Evolutionary conservation across 441 rosid species (phyloP), one percentile per base, ranked within the genome.

Genomic region (Biscutella laevigata): DNA sequence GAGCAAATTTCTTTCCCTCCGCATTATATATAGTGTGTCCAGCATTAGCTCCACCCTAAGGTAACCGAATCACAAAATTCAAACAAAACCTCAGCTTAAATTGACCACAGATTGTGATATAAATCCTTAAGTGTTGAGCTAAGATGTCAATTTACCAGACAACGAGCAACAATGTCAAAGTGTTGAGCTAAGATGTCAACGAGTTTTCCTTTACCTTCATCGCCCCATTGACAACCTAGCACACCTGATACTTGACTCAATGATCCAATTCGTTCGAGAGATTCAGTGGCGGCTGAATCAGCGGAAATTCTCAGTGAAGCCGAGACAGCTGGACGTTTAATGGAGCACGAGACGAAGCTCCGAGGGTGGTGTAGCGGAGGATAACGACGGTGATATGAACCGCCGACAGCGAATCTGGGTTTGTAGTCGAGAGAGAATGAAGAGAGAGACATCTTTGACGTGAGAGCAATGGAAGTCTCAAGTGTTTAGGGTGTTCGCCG

Each of bases 11-110:
- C 77, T 83, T 85, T 8, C 96, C 98, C 60, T 85, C 94, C 3
- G 96, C 39, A 55, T 83, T 91, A 34, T 91, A 91, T 57, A 91
- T 88, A n/a, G 98, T 91, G 62, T 91, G 98, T n/a, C 98, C 98
- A 53, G 98, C 98, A 69, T 88, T 91, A 34, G 98, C 94, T 70
- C 98, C 96, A 53, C 98, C 96, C 98, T 91, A 70, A 5, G 1
- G 11, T 8, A 70, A 54, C 40, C 73, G 32, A 62, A 33, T 24
- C 29, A 48, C 8, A 56, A 30, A 45, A 15, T 20, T 36, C 24
- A n/a, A 51, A 37, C 24, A 9, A 30, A 20, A 28, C 1, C 46
- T 37, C 28, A 49, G 21, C 30, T 35, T 37, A 1, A 28, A 10
- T 29, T 6, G 17, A 32, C 1, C 17, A 1, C 28, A 22, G 27